phyloP scores from a whole-genome alignment of 2,329 filamentous ascomycete species.

The Xylariales sp. region DNA sequence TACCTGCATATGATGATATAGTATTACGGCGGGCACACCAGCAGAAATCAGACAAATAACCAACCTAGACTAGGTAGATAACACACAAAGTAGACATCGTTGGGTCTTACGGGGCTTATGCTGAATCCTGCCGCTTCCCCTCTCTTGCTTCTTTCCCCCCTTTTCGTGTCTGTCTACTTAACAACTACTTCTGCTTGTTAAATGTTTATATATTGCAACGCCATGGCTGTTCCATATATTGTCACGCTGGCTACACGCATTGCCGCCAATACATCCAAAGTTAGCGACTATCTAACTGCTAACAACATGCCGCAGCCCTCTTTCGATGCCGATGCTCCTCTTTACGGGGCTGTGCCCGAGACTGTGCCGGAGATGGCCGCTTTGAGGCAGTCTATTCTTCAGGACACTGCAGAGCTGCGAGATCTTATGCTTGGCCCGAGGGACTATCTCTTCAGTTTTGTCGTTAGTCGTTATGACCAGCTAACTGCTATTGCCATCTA shows the following conservation, averaged over 20 bases:
- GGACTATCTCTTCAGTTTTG: slow-evolving; percentile 44
- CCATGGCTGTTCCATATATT: slow-evolving; percentile 36
- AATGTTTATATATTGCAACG: neutral
- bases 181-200: too few relatives aligned
- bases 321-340: slow-evolving; percentile 40
- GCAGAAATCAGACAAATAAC: too few relatives aligned
- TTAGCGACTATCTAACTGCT: slow-evolving; percentile 30
- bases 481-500: too few relatives aligned
- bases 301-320: slow-evolving; percentile 37
- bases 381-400: slow-evolving; percentile 39
- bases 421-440: slow-evolving; percentile 40
- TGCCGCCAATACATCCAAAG: slow-evolving; percentile 29
- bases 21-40: too few relatives aligned
- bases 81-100: too few relatives aligned
- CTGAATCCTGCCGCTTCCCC: too few relatives aligned
- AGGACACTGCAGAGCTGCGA: slow-evolving; percentile 42
- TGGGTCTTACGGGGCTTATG: too few relatives aligned
- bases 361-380: slow-evolving; percentile 30
- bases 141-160: too few relatives aligned
- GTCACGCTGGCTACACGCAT: slow-evolving; percentile 34
- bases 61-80: too few relatives aligned
- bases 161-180: too few relatives aligned
- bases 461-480: slow-evolving; percentile 5
- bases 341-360: slow-evolving; percentile 33
- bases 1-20: too few relatives aligned